phyloP scores from a whole-genome alignment of 257 asterid species.

The Jacaranda copaia region DNA sequence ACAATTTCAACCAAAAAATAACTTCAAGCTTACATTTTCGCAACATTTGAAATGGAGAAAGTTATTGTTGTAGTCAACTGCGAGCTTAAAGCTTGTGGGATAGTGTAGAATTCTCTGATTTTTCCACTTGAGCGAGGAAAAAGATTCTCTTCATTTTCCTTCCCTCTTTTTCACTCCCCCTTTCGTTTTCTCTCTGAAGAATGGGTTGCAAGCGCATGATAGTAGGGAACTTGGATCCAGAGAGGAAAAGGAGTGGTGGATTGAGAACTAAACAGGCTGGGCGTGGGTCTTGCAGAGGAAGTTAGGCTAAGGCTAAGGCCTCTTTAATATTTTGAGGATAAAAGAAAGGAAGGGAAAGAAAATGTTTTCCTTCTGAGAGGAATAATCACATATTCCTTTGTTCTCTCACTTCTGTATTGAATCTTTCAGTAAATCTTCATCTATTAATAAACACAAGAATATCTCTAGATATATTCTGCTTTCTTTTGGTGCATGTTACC shows the following conservation, averaged over 20 bases:
- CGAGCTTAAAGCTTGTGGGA: slow-evolving; percentile 87
- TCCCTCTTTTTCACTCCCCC: slow-evolving; percentile 20
- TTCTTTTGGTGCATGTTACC: slow-evolving; percentile 43
- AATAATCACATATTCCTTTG: slow-evolving; percentile 37
- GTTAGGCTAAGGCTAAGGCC: slow-evolving; percentile 60
- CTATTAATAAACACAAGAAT: slow-evolving; percentile 20
- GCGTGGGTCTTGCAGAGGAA: slow-evolving; percentile 98
- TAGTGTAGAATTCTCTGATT: slow-evolving; percentile 60
- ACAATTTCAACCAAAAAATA: not conserved
- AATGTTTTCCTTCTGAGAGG: slow-evolving; percentile 38
- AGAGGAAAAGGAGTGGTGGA: slow-evolving; percentile 91
- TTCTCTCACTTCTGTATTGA: slow-evolving; percentile 33
- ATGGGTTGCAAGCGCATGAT: slow-evolving; percentile 65
- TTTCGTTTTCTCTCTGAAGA: slow-evolving; percentile 42
- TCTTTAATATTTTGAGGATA: not conserved
- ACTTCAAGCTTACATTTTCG: slow-evolving; percentile 13
- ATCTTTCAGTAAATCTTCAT: slow-evolving; percentile 35
- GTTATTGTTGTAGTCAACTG: slow-evolving; percentile 58
- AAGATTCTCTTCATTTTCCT: slow-evolving; percentile 27
- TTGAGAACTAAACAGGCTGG: slow-evolving; percentile 98
- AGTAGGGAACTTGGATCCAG: slow-evolving; percentile 84
- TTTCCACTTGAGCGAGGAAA: slow-evolving; percentile 14
- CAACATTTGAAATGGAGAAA: slow-evolving; percentile 66
- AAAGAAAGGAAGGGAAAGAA: slow-evolving; percentile 24
- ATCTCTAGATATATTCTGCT: slow-evolving; percentile 33